Conservation (phyloP, 2,329 filamentous ascomycete genomes). For the Xylaria arbuscula region DNA sequence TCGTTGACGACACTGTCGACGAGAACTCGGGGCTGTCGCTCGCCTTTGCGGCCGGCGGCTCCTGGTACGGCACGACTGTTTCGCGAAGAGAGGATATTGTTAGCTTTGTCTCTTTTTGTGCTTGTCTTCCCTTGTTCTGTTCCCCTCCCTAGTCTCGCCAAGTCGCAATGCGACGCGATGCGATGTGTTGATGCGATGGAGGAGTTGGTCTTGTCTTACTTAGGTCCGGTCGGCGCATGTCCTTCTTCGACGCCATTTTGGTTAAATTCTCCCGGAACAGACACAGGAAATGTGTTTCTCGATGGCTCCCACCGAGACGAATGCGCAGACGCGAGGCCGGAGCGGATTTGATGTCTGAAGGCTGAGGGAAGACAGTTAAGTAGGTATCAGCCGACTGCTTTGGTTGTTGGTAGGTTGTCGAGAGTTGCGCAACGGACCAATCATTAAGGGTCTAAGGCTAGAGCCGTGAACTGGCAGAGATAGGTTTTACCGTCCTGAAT, state of each 20-base stretch:
- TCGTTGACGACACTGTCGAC: constrained; percentile 77
- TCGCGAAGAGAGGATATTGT: constrained; percentile 17
- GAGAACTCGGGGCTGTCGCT: constrained; percentile 74
- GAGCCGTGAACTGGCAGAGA: not conserved
- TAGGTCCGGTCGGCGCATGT: constrained; percentile 79
- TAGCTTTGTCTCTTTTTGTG: not conserved
- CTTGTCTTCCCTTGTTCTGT: not conserved
- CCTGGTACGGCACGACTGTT: constrained; percentile 87
- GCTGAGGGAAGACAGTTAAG: constrained; percentile 5
- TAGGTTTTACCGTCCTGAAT: too few relatives aligned
- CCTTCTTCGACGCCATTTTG: constrained; percentile 73
- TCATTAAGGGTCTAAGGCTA: constrained; percentile 3
- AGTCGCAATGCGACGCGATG: constrained; percentile 19
- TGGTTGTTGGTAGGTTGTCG: not conserved
- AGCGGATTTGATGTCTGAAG: not conserved
- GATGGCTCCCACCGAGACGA: not conserved
- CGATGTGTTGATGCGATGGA: constrained; percentile 18
- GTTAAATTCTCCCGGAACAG: not conserved
- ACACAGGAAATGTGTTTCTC: not conserved
- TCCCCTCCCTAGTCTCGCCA: not conserved
- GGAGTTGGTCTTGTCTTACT: constrained; percentile 61
- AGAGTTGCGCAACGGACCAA: not conserved
- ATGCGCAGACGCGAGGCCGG: constrained; percentile 9
- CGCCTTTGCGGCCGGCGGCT: constrained; percentile 71
- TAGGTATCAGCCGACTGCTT: not conserved